A percentile compares a stretch with the other conserved stretches of the same genome.
These are phyloP conservation scores for Cynanchum wilfordii DNA, from an alignment of 257 asterid genomes.

Conservation along the genomic window DNA sequence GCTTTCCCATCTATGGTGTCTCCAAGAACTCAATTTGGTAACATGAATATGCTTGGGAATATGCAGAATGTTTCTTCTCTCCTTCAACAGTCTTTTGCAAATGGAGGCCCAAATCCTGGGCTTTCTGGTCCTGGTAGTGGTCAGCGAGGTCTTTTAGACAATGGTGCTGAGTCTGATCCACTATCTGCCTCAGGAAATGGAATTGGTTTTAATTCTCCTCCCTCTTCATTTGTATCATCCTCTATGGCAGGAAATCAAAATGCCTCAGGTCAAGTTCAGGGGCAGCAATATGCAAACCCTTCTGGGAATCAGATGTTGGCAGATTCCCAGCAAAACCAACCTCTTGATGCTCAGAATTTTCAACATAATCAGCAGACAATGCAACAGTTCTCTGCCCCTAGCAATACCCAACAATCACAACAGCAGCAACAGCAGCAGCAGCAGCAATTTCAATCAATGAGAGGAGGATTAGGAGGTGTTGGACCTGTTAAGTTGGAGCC, in stretches of 20 bases:
- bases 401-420: constrained; percentile 42
- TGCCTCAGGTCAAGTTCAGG: constrained; percentile 59
- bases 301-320: constrained; percentile 51
- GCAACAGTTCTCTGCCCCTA: constrained; percentile 58
- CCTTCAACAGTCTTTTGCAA: constrained; percentile 67
- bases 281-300: constrained; percentile 58
- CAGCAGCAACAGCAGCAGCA: constrained; percentile 44
- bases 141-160: constrained; percentile 53
- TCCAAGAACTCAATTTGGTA: constrained; percentile 57
- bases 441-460: constrained; percentile 67
- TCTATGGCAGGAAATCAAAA: constrained; percentile 39
- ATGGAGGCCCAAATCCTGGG: constrained; percentile 61
- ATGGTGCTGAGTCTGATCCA: constrained; percentile 63
- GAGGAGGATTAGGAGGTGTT: constrained; percentile 54
- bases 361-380: constrained; percentile 61
- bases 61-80: constrained; percentile 58
- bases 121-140: constrained; percentile 58
- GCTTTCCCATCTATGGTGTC: constrained; percentile 63
- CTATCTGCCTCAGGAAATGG: constrained; percentile 55
- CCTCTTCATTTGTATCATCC: constrained; percentile 44
- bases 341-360: constrained; percentile 45
- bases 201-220: constrained; percentile 50
- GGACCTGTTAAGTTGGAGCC: constrained; percentile 71
- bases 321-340: constrained; percentile 66
- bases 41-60: constrained; percentile 66